A percentile compares a stretch with the other conserved stretches of the same genome.
Evolutionary conservation across 805 yeast species (phyloP).

Genomic region (Priceomyces carsonii): DNA sequence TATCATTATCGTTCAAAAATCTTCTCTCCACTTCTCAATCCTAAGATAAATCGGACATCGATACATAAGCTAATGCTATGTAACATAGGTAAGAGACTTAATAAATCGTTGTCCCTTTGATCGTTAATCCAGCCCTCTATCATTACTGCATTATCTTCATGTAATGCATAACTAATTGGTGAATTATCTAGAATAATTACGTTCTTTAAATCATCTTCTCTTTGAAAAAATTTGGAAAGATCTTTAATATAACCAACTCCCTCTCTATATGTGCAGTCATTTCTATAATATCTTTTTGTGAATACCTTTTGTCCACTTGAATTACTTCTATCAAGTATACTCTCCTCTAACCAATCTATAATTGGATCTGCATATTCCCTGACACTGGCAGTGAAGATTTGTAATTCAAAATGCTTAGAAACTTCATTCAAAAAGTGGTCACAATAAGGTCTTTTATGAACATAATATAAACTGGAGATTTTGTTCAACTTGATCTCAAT

Average conservation of each 20-base stretch:
- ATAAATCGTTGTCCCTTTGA: slow-evolving; percentile 82
- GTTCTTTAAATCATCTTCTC: slow-evolving; percentile 70
- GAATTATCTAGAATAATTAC: slow-evolving; percentile 88
- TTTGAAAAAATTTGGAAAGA: slow-evolving; percentile 42
- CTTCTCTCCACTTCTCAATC: slow-evolving; percentile 72
- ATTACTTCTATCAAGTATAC: slow-evolving; percentile 25
- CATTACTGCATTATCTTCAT: slow-evolving; percentile 85
- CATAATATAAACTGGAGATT: slow-evolving; percentile 80
- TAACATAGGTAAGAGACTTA: slow-evolving; percentile 79
- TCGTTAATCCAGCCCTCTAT: slow-evolving; percentile 98
- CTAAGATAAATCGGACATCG: slow-evolving; percentile 78
- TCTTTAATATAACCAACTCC: slow-evolving; percentile 81
- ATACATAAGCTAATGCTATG: slow-evolving; percentile 75
- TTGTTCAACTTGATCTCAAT: slow-evolving; percentile 76
- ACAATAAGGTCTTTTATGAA: slow-evolving; percentile 89
- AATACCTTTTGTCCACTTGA: slow-evolving; percentile 24
- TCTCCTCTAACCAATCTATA: slow-evolving; percentile 84
- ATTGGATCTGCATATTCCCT: slow-evolving; percentile 97
- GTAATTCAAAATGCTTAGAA: slow-evolving; percentile 82
- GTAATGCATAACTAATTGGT: slow-evolving; percentile 82
- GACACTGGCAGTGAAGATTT: slow-evolving; percentile 92
- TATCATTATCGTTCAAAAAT: slow-evolving; percentile 43
- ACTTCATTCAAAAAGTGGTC: slow-evolving; percentile 80
- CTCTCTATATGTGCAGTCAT: slow-evolving; percentile 71
- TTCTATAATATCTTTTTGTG: slow-evolving; percentile 68